Percentiles rank a stretch among this genome's conserved stretches.
These are phyloP conservation scores for Paecilomyces formosus DNA, from an alignment of 2,329 filamentous ascomycete genomes.

Conservation along the genomic window DNA sequence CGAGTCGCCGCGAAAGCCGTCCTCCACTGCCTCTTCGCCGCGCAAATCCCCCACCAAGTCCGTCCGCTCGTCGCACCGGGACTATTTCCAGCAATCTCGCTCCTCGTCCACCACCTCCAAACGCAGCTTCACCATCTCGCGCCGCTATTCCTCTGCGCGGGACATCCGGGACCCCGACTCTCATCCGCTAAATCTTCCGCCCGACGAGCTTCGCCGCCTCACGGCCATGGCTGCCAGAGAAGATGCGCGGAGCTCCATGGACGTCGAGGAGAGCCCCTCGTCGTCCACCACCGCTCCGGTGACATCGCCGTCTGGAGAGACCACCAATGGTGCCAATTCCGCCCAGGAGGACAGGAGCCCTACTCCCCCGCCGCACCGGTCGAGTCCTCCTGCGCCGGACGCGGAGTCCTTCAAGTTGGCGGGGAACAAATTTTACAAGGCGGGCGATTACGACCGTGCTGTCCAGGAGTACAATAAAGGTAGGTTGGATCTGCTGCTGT, in stretches of 20 bases:
- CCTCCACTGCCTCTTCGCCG: not conserved
- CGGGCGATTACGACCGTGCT: slow-evolving; percentile 78
- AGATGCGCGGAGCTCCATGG: slow-evolving; percentile 59
- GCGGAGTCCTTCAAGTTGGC: slow-evolving; percentile 87
- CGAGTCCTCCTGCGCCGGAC: slow-evolving; percentile 56
- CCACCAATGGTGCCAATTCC: slow-evolving; percentile 24
- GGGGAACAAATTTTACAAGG: slow-evolving; percentile 96
- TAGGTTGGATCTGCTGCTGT: slow-evolving; percentile 35
- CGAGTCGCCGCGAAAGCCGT: not conserved
- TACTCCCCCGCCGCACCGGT: slow-evolving; percentile 41
- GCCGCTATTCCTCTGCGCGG: slow-evolving; percentile 28
- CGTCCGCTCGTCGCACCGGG: slow-evolving; percentile 6
- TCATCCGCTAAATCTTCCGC: slow-evolving; percentile 83
- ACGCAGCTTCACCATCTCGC: slow-evolving; percentile 24
- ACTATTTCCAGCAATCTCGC: slow-evolving; percentile 17
- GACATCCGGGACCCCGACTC: slow-evolving; percentile 60
- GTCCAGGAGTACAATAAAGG: slow-evolving; percentile 94
- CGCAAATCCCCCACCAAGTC: slow-evolving; percentile 12
- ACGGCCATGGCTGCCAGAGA: slow-evolving; percentile 48
- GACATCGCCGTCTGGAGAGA: slow-evolving; percentile 25
- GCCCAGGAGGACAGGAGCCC: slow-evolving; percentile 32
- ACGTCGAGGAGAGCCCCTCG: slow-evolving; percentile 60
- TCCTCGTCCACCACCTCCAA: slow-evolving; percentile 22
- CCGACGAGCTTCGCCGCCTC: slow-evolving; percentile 69
- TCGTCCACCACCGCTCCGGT: slow-evolving; percentile 49